phyloP scores from a whole-genome alignment of 1,284 basidiomycete species.

The Pseudozyma thailandica region DNA sequence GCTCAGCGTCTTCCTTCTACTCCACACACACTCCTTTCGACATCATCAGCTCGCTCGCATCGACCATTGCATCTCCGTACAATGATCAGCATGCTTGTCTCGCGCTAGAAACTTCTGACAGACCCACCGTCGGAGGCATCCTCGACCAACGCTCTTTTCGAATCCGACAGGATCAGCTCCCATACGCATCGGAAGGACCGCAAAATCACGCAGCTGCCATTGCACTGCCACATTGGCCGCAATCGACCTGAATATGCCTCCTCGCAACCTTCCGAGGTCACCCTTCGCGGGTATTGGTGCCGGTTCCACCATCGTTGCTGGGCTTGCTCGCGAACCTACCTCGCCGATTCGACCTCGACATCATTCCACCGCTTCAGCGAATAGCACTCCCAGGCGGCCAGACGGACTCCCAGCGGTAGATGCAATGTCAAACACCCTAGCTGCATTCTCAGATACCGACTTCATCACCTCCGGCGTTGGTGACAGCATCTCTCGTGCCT shows the following conservation, averaged over 20 bases:
- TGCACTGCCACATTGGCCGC: too few species aligned
- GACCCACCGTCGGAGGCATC: too few species aligned
- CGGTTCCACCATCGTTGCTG: slow-evolving; percentile 26
- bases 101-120: not conserved
- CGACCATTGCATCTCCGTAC: too few species aligned
- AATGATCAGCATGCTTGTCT: not conserved
- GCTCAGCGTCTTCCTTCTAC: too few species aligned
- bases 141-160: too few species aligned
- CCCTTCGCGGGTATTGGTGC: slow-evolving; percentile 42
- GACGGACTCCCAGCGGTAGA: slow-evolving; percentile 14
- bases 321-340: slow-evolving; percentile 13
- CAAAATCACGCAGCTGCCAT: too few species aligned
- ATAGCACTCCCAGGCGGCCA: slow-evolving; percentile 8
- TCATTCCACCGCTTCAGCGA: slow-evolving; percentile 2
- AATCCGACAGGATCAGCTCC: too few species aligned
- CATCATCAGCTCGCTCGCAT: not conserved
- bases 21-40: too few species aligned
- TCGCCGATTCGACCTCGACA: slow-evolving; percentile 15
- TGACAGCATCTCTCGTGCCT: slow-evolving; percentile 45
- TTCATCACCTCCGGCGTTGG: slow-evolving; percentile 32
- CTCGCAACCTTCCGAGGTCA: slow-evolving; percentile 28
- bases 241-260: too few species aligned
- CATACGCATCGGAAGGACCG: too few species aligned
- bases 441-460: slow-evolving; percentile 14
- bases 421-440: slow-evolving; percentile 1